Evolutionary conservation across 306 rosid genomes (phyloP), one percentile per base, ranked within the genome.

Genomic region (Prunus kanzakura): DNA sequence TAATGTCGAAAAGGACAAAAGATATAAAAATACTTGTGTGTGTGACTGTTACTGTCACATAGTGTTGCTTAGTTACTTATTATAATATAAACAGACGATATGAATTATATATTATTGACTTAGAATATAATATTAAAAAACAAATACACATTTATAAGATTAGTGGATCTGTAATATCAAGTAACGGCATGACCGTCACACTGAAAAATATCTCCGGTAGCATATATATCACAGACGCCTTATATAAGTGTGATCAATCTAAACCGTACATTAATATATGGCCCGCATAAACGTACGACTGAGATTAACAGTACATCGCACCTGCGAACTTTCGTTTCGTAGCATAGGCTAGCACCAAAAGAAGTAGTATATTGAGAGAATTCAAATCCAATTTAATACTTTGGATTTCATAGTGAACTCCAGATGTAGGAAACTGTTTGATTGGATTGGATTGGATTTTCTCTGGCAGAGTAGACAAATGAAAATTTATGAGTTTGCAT

Each of bases 261-360:
- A 11, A 16, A 70, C 49, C 30, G 63, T 70, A 27, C 8, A 6
- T 19, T 1, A 0, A 23, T 2, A 2, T 12, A 5, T 20, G 3
- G 2, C 32, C 3, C 11, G 29, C 20, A 10, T 10, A 8, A 29
- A 51, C 22, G 6, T 51, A 15, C 29, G n/a, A 23, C 0, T 18
- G 12, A 70, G 15, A 70, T 14, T 10, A 29, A 51, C 29, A 3
- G 14, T 1, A 14, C 2, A 8, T 6, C 3, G 4, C 35, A 6
- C 3, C 0, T 0, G 0, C n/a, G 19, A 38, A 1, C 0, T 32
- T n/a, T 6, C 0, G 0, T 25, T 38, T 29, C 12, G 5, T 62
- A 62, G 27, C 32, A 19, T 2, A 71, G 1, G 3, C 1, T 70
- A n/a, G 11, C 50, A 52, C 11, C 15, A 5, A n/a, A 20, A 20